phyloP scores from a whole-genome alignment of 2,329 filamentous ascomycete genomes.

The Fusarium udum region DNA sequence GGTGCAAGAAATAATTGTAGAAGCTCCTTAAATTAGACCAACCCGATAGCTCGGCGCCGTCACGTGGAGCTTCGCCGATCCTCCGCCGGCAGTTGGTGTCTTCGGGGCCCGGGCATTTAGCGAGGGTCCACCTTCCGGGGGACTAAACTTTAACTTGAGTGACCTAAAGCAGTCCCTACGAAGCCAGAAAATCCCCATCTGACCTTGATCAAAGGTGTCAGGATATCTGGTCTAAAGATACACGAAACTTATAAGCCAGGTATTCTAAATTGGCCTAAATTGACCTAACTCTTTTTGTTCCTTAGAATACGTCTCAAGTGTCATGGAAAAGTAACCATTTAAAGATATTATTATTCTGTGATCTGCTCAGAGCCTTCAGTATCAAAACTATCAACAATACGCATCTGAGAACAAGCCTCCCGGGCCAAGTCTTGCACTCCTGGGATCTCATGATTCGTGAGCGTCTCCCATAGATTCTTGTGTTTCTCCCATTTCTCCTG shows the following conservation, averaged over 20 bases:
- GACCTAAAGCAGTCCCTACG: background rate
- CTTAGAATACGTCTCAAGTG: background rate
- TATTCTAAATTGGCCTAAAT: background rate
- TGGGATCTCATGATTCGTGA: too few relatives aligned
- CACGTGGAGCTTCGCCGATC: slow-evolving; percentile 26
- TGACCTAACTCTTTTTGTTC: background rate
- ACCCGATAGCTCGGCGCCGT: slow-evolving; percentile 17
- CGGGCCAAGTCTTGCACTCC: background rate
- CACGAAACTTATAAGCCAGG: background rate
- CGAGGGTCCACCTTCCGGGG: slow-evolving; percentile 9
- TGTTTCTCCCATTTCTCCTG: too few relatives aligned
- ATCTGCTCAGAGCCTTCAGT: background rate
- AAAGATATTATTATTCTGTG: background rate
- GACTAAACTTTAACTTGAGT: background rate
- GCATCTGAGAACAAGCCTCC: background rate
- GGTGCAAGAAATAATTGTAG: background rate
- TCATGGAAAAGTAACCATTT: background rate
- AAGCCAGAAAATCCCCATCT: background rate
- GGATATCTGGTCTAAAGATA: background rate
- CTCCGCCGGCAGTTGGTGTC: slow-evolving; percentile 10
- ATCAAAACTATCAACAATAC: background rate
- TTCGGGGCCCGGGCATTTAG: background rate
- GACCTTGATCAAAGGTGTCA: background rate
- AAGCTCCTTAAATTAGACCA: slow-evolving; percentile 3
- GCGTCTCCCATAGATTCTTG: too few relatives aligned